phyloP scores from a whole-genome alignment of 371 early-diverging fungal species.

The Mortierella sp. region DNA sequence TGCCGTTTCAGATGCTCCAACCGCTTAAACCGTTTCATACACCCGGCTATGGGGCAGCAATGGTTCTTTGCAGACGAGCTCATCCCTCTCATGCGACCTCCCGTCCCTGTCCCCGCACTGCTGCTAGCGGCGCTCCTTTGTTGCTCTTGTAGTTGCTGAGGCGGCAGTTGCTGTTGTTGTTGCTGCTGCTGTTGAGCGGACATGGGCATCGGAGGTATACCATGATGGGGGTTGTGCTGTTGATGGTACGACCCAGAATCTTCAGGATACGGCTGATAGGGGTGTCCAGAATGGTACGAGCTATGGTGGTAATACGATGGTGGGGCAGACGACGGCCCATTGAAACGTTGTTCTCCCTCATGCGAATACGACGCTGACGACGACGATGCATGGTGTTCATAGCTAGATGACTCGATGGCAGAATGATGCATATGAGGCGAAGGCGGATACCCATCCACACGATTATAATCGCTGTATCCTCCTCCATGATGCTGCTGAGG shows the following conservation, averaged over 20 bases:
- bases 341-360: neutral
- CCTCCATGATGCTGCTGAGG: neutral
- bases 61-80: slow-evolving; percentile 53
- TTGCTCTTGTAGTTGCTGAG: neutral
- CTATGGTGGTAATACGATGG: slow-evolving; percentile 2
- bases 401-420: neutral
- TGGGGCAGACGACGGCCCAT: neutral
- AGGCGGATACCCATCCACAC: neutral
- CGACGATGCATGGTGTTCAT: too few species aligned
- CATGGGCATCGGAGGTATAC: slow-evolving; percentile 10
- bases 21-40: slow-evolving; percentile 73
- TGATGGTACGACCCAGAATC: neutral
- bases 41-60: slow-evolving; percentile 61
- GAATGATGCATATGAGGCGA: neutral
- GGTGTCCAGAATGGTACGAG: neutral
- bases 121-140: neutral
- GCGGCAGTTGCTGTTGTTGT: neutral
- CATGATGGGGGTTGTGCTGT: slow-evolving; percentile 6
- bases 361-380: neutral
- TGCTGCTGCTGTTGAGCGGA: neutral
- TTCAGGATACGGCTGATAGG: neutral
- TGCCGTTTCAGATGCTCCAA: slow-evolving; percentile 89
- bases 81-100: slow-evolving; percentile 17
- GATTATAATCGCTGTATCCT: slow-evolving; percentile 7
- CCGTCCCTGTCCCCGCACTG: neutral